Conservation (phyloP, 2,329 filamentous ascomycete genomes). For the Teratosphaeria viscida region DNA sequence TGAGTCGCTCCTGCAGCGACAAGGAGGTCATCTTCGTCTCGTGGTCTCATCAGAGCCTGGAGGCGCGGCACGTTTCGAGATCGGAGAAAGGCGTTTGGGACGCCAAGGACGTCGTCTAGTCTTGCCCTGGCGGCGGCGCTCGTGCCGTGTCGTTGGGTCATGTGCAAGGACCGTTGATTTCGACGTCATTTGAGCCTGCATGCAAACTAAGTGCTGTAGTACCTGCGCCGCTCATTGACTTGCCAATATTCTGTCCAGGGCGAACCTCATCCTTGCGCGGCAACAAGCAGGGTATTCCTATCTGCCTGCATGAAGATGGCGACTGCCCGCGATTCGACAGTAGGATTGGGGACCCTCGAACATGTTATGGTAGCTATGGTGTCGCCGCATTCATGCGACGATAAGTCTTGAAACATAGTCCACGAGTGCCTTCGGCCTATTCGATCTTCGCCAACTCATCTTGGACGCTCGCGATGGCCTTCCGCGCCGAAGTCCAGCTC, state of each 20-base stretch:
- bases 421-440: neutral
- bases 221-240: neutral
- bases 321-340: no score
- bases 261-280: neutral
- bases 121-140: neutral
- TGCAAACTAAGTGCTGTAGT: neutral
- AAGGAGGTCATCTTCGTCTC: no score
- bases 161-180: neutral
- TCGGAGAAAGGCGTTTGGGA: neutral
- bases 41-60: neutral
- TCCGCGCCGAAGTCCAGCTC: slow-evolving; percentile 33
- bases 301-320: neutral
- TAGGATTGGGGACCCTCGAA: neutral
- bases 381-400: neutral
- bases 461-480: slow-evolving; percentile 36
- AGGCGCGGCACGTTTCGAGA: neutral
- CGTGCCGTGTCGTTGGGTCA: neutral
- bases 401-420: neutral
- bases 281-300: neutral
- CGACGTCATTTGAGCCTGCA: neutral
- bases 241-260: neutral
- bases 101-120: neutral
- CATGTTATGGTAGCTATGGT: neutral
- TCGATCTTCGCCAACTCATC: slow-evolving; percentile 32
- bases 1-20: neutral